Evolutionary conservation across 192 early-diverging fungal genomes (phyloP).

Genomic region (Coemansia sp.): DNA sequence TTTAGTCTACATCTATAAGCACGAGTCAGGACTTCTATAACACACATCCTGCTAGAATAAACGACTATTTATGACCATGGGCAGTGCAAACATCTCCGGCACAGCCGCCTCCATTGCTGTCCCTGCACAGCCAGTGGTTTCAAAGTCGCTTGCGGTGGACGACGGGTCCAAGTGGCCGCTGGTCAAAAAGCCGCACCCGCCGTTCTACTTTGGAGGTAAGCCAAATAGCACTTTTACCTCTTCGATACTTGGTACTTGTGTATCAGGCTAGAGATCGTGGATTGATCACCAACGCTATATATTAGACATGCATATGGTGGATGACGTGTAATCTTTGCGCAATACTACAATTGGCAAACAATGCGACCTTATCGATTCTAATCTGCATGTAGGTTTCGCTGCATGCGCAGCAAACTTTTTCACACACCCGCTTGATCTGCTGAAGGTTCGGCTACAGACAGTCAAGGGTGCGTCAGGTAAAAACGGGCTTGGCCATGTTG

Average conservation of each 20-base stretch:
- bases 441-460: slow-evolving; percentile 92
- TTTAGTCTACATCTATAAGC: not conserved
- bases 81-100: not conserved
- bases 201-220: slow-evolving; percentile 50
- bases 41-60: too few species aligned
- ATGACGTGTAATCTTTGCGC: not conserved
- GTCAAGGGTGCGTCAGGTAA: slow-evolving; percentile 56
- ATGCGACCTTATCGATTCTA: not conserved
- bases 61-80: not conserved
- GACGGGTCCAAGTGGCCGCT: slow-evolving; percentile 24
- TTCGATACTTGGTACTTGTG: not conserved
- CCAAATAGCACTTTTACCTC: not conserved
- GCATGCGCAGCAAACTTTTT: slow-evolving; percentile 58
- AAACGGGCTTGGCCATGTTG: slow-evolving; percentile 60
- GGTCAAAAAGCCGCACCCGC: slow-evolving; percentile 45
- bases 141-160: not conserved
- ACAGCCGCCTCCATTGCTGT: not conserved
- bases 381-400: slow-evolving; percentile 38
- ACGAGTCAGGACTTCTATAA: too few species aligned
- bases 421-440: slow-evolving; percentile 80
- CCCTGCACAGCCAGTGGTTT: not conserved
- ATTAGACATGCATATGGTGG: not conserved
- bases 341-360: not conserved
- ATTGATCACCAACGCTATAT: not conserved
- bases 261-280: too few species aligned